Conservation (phyloP, 495 filamentous ascomycete genomes). For the Penicillium arizonense region DNA sequence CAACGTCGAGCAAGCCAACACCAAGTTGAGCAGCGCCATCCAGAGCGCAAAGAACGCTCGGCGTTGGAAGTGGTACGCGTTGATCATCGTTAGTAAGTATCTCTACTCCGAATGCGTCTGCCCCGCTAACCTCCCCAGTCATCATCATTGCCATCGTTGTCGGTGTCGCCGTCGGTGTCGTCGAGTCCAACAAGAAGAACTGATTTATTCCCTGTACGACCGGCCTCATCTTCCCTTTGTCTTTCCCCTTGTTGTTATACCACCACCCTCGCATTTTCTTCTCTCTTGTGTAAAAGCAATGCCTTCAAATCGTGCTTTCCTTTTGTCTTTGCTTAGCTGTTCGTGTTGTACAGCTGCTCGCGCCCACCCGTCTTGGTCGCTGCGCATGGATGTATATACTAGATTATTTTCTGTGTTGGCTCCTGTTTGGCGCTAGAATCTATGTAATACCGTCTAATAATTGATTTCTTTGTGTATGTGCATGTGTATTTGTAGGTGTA, state of each 20-base stretch:
- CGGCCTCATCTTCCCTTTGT: slow-evolving; percentile 6
- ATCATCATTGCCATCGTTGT: slow-evolving; percentile 52
- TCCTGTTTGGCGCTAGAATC: slow-evolving; percentile 37
- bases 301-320: slow-evolving; percentile 14
- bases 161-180: slow-evolving; percentile 49
- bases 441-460: slow-evolving; percentile 37
- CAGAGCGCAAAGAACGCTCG: slow-evolving; percentile 73
- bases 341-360: slow-evolving; percentile 20
- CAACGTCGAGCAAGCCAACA: slow-evolving; percentile 78
- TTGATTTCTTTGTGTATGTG: slow-evolving; percentile 12
- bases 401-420: slow-evolving; percentile 30
- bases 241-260: slow-evolving; percentile 29
- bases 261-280: slow-evolving; percentile 25
- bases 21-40: slow-evolving; percentile 74
- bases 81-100: slow-evolving; percentile 75
- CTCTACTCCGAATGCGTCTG: neutral
- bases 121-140: slow-evolving; percentile 25
- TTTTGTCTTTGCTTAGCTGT: slow-evolving; percentile 13
- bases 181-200: slow-evolving; percentile 30
- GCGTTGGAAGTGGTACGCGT: slow-evolving; percentile 98
- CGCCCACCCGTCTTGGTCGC: slow-evolving; percentile 8
- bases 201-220: slow-evolving; percentile 21
- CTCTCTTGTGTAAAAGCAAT: slow-evolving; percentile 28
- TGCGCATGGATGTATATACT: slow-evolving; percentile 43
- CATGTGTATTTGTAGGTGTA: neutral